phyloP scores from a whole-genome alignment of 2,329 filamentous ascomycete species.

The Berkeleyomyces basicola region DNA sequence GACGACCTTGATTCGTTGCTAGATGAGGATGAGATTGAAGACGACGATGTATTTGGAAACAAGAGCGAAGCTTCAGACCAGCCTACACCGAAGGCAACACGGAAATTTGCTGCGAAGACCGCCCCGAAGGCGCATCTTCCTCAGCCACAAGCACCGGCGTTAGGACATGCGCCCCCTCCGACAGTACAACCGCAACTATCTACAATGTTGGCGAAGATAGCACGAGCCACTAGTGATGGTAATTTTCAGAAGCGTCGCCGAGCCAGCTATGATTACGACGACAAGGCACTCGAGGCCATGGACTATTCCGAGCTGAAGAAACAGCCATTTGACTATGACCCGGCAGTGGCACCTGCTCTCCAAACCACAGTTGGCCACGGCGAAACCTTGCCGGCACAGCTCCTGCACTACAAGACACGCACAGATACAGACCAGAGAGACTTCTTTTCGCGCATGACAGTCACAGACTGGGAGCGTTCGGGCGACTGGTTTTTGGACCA shows the following conservation, averaged over 20 bases:
- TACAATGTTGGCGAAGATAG: constrained; percentile 5
- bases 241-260: constrained; percentile 25
- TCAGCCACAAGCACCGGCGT: constrained; percentile 4
- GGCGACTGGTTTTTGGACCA: constrained; percentile 43
- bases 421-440: constrained; percentile 29
- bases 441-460: constrained; percentile 36
- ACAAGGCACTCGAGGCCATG: constrained; percentile 38
- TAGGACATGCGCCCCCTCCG: background rate
- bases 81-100: constrained; percentile 8
- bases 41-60: constrained; percentile 2
- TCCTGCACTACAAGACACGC: constrained; percentile 33
- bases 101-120: background rate
- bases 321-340: constrained; percentile 42
- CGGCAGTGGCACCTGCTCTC: constrained; percentile 24
- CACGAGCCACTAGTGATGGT: constrained; percentile 7
- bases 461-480: constrained; percentile 41
- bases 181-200: background rate
- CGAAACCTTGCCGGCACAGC: constrained; percentile 29
- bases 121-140: background rate
- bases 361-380: constrained; percentile 22
- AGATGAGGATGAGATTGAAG: constrained; percentile 8
- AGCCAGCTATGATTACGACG: constrained; percentile 37
- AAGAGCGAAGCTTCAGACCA: constrained; percentile 6
- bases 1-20: constrained; percentile 12
- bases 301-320: constrained; percentile 31